A percentile compares a stretch with the other conserved stretches of the same genome.
phyloP scores from a whole-genome alignment of 352 stramenopile species.

The Pythium folliculosum region DNA sequence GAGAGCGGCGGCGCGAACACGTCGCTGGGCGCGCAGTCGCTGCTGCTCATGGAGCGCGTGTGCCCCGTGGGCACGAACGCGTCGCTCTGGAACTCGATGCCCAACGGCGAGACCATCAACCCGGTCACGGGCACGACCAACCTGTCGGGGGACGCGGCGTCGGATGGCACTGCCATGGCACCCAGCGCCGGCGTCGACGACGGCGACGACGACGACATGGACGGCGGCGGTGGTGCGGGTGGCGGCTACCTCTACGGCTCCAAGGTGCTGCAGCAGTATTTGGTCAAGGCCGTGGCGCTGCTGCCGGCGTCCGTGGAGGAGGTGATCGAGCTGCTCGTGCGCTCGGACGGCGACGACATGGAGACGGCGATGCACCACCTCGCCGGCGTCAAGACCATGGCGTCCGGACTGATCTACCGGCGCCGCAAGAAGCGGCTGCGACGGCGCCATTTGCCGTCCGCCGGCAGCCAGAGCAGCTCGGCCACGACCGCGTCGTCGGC shows the following conservation, averaged over 20 bases:
- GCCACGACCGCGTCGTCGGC: constrained; percentile 19
- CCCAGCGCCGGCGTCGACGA: not conserved
- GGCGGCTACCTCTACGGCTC: constrained; percentile 42
- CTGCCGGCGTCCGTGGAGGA: constrained; percentile 65
- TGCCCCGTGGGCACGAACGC: constrained; percentile 62
- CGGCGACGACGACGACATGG: constrained; percentile 15
- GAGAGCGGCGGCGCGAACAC: constrained; percentile 23
- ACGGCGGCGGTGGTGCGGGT: not conserved
- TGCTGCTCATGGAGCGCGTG: constrained; percentile 58
- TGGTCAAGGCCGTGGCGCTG: constrained; percentile 68
- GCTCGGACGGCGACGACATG: constrained; percentile 66
- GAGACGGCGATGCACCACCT: constrained; percentile 70
- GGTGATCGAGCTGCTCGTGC: constrained; percentile 65
- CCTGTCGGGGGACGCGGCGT: constrained; percentile 7
- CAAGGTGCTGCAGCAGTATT: constrained; percentile 72
- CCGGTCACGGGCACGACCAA: constrained; percentile 27
- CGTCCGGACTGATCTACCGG: constrained; percentile 55
- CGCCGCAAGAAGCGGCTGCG: constrained; percentile 43
- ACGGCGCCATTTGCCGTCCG: constrained; percentile 17
- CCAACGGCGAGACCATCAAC: constrained; percentile 37
- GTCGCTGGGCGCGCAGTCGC: constrained; percentile 29
- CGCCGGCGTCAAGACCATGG: constrained; percentile 60
- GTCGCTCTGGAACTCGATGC: constrained; percentile 67
- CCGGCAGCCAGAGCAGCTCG: constrained; percentile 14
- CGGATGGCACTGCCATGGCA: not conserved